Base-by-base conservation (phyloP, 768 basidiomycete species). In the Hypholoma fasciculare region DNA sequence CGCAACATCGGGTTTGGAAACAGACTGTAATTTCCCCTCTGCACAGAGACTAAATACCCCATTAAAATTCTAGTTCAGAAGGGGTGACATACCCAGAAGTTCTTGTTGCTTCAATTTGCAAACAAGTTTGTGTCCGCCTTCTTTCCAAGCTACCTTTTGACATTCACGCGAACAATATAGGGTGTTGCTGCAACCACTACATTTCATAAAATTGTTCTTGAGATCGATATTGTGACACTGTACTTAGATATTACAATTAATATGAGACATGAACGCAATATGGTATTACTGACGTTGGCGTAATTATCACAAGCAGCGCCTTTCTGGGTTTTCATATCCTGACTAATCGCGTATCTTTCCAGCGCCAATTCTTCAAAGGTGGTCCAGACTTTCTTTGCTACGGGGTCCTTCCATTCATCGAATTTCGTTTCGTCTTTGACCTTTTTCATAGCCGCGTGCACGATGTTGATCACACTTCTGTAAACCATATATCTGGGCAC, bases 151-250 rank as follows among this genome's bases (percentile, higher is more conserved):
- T 3, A 59, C 51, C 3, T 62, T 61, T 56, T 76, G 75, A 53
- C 76, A 76, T 56, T 76, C 74, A 52, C 73, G 73, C 1, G 75
- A 76, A 56, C 76, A 76, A 60, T 76, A 76, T 12, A 74, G 62
- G 3, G 75, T 74, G 8, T 64, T 69, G 6, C 67, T 65, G 61
- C 76, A 76, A 5, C 66, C 68, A 5, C 65, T 61, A 53, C 75
- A 78, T 44, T 72, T 71, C 42, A 65, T 62, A 60, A 78, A 72
- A 14, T 66, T 69, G 49, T 73, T 72, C 58, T 70, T 74, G 3
- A 54, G 58, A 26, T 73, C 72, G 38, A 72, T 55, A 61, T 73
- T 74, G 14, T 73, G 73, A 53, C 74, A 76, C 75, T 76, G 42
- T 23, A 59, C 1, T 30, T 48, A 34, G 34, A 13, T 49, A 44